Conservation (phyloP, 2,329 filamentous ascomycete genomes). For the Ophiostoma ulmi region DNA sequence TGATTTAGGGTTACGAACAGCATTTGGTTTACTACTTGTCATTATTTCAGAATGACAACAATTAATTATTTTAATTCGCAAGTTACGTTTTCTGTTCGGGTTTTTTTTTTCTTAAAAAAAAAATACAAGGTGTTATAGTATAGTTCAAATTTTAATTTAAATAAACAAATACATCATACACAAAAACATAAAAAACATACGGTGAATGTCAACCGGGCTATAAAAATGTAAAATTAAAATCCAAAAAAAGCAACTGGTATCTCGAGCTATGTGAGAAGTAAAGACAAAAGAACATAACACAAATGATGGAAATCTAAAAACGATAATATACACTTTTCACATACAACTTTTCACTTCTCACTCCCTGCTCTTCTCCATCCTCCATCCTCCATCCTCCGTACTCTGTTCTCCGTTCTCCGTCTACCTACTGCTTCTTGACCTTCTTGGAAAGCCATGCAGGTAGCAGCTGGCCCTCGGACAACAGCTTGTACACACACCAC, state of each 20-base stretch:
- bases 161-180: neutral
- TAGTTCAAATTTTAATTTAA: no score
- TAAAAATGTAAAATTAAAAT: neutral
- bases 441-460: constrained; percentile 31
- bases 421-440: constrained; percentile 38
- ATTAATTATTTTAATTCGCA: no score
- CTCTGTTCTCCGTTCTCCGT: neutral
- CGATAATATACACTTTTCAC: neutral
- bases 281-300: neutral
- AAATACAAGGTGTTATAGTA: no score
- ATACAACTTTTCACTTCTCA: neutral
- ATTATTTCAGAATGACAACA: no score
- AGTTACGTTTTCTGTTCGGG: no score
- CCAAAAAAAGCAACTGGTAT: neutral
- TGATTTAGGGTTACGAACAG: no score
- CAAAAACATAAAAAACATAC: neutral
- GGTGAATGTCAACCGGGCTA: neutral
- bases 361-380: neutral
- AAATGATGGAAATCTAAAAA: neutral
- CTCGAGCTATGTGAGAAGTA: neutral
- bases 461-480: constrained; percentile 54
- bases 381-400: no score
- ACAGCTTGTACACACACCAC: constrained; percentile 75
- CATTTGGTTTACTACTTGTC: no score
- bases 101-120: no score